Percentiles rank a stretch among this genome's conserved stretches.
phyloP scores from a whole-genome alignment of 108 stramenopile species.

The Hondaea fermentalgiana region DNA sequence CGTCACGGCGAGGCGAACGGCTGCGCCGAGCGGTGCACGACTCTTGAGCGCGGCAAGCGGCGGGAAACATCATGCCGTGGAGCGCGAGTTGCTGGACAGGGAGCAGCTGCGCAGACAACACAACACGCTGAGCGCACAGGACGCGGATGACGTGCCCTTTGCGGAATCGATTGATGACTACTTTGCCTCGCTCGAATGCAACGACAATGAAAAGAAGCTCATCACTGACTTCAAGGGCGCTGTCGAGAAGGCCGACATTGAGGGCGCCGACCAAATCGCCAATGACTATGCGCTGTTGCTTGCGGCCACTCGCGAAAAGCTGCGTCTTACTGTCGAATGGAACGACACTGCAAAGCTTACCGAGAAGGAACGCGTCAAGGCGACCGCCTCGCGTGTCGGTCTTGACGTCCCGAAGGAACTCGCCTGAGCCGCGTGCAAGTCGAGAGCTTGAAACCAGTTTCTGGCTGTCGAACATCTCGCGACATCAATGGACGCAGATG shows the following conservation, averaged over 20 bases:
- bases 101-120: background rate
- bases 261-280: background rate
- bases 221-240: background rate
- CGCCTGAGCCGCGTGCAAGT: background rate
- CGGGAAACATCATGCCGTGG: background rate
- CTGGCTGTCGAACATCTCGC: too few relatives aligned
- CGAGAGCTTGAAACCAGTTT: too few relatives aligned
- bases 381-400: background rate
- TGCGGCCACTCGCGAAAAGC: background rate
- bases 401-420: background rate
- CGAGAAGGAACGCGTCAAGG: slow-evolving; percentile 3
- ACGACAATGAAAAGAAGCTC: background rate
- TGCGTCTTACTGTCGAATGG: slow-evolving; percentile 5
- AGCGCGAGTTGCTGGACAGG: background rate
- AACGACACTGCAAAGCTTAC: background rate
- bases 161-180: background rate
- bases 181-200: background rate
- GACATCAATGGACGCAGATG: too few relatives aligned
- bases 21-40: background rate
- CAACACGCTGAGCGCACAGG: background rate
- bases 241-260: background rate
- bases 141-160: background rate
- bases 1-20: too few relatives aligned
- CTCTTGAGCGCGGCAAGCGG: background rate
- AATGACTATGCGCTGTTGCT: background rate